A percentile compares a stretch with the other conserved stretches of the same genome.
phyloP scores from a whole-genome alignment of 805 yeast species.

The Candida succiphila region DNA sequence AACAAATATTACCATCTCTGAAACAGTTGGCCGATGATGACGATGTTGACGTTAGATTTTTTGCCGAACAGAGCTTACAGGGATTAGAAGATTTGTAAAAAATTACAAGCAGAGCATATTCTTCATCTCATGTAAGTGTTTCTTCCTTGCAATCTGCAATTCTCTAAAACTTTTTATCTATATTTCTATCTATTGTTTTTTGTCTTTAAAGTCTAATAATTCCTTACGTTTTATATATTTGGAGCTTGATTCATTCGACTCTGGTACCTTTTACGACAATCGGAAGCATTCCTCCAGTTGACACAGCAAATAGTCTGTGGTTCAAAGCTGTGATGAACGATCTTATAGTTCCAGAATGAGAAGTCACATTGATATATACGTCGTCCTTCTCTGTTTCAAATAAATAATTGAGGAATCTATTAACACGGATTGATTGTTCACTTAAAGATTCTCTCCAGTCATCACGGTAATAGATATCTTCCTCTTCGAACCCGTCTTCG shows the following conservation, averaged over 20 bases:
- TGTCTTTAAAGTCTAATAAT: background rate
- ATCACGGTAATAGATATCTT: constrained; percentile 35
- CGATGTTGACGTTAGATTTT: constrained; percentile 86
- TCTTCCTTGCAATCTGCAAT: background rate
- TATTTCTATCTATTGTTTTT: background rate
- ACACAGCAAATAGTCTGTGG: constrained; percentile 48
- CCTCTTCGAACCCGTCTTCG: constrained; percentile 35
- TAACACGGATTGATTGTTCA: constrained; percentile 41
- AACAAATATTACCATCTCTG: constrained; percentile 54
- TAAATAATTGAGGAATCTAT: constrained; percentile 32
- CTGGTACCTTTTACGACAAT: constrained; percentile 38
- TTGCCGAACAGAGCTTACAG: constrained; percentile 50
- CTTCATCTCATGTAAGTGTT: background rate
- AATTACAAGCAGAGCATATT: constrained; percentile 2
- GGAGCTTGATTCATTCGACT: constrained; percentile 1
- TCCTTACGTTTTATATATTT: background rate
- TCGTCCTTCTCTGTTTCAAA: constrained; percentile 24
- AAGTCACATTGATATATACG: constrained; percentile 35
- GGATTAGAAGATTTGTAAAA: too few relatives aligned
- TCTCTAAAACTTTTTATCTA: background rate
- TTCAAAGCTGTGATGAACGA: constrained; percentile 38
- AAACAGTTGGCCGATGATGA: constrained; percentile 56
- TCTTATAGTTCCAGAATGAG: constrained; percentile 54
- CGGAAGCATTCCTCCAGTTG: constrained; percentile 61
- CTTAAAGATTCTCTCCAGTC: constrained; percentile 37